A percentile compares a stretch with the other conserved stretches of the same genome.
Evolutionary conservation across 305 asterid genomes (phyloP).

Genomic region (Fraxinus albicans): DNA sequence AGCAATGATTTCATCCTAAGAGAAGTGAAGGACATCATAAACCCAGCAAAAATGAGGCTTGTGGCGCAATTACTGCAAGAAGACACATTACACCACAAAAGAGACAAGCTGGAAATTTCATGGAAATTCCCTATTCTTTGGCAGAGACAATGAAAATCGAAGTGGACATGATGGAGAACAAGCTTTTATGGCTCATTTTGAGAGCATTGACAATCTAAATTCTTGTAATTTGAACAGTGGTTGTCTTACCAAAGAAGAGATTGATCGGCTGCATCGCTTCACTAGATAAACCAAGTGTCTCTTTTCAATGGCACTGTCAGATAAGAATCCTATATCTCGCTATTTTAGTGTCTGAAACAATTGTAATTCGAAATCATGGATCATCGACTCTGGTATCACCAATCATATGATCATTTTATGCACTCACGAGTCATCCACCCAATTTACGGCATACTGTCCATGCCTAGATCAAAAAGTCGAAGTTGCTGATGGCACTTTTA

Average conservation of each 20-base stretch:
- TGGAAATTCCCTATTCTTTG: not conserved
- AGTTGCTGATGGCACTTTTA: not conserved
- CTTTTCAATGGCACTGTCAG: not conserved
- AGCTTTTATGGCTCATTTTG: not conserved
- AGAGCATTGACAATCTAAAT: not conserved
- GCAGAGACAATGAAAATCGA: not conserved
- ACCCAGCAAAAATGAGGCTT: not conserved
- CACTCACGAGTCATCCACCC: not conserved
- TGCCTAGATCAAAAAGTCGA: not conserved
- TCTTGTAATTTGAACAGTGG: not conserved
- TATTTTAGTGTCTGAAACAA: not conserved
- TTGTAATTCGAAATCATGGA: not conserved
- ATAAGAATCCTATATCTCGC: not conserved
- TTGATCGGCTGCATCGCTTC: not conserved
- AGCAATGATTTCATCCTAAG: not conserved
- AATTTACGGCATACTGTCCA: not conserved
- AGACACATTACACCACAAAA: not conserved
- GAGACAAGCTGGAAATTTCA: not conserved
- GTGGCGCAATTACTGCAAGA: not conserved
- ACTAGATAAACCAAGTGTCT: not conserved
- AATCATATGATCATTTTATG: not conserved
- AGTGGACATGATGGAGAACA: not conserved
- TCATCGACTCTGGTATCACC: not conserved
- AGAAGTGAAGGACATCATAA: not conserved
- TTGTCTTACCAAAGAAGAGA: not conserved